Evolutionary conservation across 352 stramenopile genomes (phyloP).

Genomic region (Phytophthora idaei): DNA sequence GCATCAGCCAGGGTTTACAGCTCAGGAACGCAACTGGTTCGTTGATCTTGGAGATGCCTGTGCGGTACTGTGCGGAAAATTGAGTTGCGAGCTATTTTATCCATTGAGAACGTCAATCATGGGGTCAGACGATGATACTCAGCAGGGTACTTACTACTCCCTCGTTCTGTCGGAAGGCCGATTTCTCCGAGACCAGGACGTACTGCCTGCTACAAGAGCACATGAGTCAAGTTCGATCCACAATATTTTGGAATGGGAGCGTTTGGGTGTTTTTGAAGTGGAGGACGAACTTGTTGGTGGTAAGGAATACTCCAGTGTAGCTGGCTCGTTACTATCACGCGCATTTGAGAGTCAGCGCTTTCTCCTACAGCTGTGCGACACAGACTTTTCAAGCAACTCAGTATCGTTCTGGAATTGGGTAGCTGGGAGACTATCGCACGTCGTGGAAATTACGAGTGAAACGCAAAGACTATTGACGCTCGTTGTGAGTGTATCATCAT

Average conservation of each 20-base stretch:
- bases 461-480: constrained; percentile 14
- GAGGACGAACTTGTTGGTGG: constrained; percentile 48
- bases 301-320: neutral
- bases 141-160: constrained; percentile 7
- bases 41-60: constrained; percentile 52
- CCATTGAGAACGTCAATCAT: constrained; percentile 1
- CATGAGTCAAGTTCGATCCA: constrained; percentile 11
- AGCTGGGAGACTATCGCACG: constrained; percentile 15
- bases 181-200: constrained; percentile 8
- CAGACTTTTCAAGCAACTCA: neutral
- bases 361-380: constrained; percentile 24
- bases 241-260: constrained; percentile 53
- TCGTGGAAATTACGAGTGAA: constrained; percentile 10
- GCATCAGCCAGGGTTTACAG: neutral
- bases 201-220: neutral
- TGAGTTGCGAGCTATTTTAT: constrained; percentile 39
- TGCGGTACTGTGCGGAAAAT: constrained; percentile 53
- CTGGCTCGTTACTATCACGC: neutral
- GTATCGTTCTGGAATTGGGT: constrained; percentile 27
- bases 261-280: constrained; percentile 54
- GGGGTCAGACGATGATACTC: neutral
- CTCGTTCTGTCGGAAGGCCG: constrained; percentile 25
- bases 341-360: constrained; percentile 16
- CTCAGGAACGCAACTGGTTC: constrained; percentile 45
- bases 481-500: constrained; percentile 15